Base-by-base conservation (phyloP, 1,284 basidiomycete genomes). In the Meripilus lineatus region DNA sequence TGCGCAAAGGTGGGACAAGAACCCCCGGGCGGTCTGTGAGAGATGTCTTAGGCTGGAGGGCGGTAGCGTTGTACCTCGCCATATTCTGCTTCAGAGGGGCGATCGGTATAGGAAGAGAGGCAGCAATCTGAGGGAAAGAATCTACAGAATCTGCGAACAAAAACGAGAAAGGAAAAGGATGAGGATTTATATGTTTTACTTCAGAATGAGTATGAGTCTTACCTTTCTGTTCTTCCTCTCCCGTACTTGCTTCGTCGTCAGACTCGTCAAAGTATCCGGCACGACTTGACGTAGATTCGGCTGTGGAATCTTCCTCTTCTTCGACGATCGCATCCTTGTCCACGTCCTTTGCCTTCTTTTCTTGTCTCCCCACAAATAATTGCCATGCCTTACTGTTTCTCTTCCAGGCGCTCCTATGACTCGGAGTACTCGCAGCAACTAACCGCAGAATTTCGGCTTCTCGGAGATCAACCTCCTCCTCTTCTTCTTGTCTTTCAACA, bases 401-500 rank as follows among this genome's bases (percentile, higher is more conserved):
- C 55, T 69, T 77, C 85, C 85, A 87, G 5, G 78, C 77, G 14
- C 70, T 75, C 45, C 83, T 70, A 58, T 88, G 85, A 52, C 81
- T 87, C 0, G 84, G 81, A 18, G 70, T 77, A 59, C 76, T 70
- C 24, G 81, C 84, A 4, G 79, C 83, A 13, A 86, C 75, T 20
- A 85, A 65, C 51, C 72, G 74, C 51, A 77, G 50, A 30, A 87
- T 67, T 48, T 79, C 75, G 26, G 66, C 70, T 51, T 84, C 78
- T 35, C 70, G 71, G 43, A 72, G 59, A 48, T 75, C 70, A 14
- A 56, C 45, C 3, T 49, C 28, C 30, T 56, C 51, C 7, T 51
- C 50, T n/a, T 48, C 49, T 8, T 45, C 48, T 21, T 52, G 44
- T 10, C 28, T n/a, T n/a, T 30, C 28, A n/a, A 10, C 26, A 14